Base-by-base conservation (phyloP, 2,329 filamentous ascomycete genomes). In the Ophiocordyceps robertsii region DNA sequence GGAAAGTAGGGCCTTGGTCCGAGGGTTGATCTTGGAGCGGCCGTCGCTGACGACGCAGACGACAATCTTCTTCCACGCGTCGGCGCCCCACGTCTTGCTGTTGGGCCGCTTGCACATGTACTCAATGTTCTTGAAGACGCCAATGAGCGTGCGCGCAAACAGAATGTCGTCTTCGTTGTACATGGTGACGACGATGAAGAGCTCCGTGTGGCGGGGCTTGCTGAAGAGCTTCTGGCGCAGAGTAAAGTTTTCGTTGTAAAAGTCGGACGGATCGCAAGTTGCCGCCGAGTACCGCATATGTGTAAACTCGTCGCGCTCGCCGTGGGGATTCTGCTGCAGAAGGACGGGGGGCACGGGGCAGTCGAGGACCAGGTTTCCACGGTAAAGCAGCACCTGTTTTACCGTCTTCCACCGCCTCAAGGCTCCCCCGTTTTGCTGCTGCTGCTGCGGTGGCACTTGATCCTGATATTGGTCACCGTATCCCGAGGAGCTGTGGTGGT, bases 51-150 rank as follows among this genome's bases (percentile, higher is more conserved):
- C 92, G 37, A 98, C 80, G 61, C 90, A 96, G 11, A 98, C 92
- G 10, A 98, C 92, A 54, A 98, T 96, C 71, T 98, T 98, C 70
- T 98, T 96, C 92, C 92, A 98, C 5, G 90, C 89, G 54, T 95
- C 87, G 61, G 93, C 92, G 51, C 92, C 92, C 92, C 92, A 98
- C 1, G 90, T 96, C 66, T 95, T 94, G 65, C 88, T 95, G 59
- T 84, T 87, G 38, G 82, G 87, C 40, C 90, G 78, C 46, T 84
- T 87, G 64, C 92, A 95, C 85, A 98, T 95, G 69, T 90, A 89
- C 61, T 95, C 90, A 52, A 98, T 86, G 61, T 98, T 98, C 68
- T 98, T 96, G 71, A 96, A 90, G 6, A 98, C 88, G 61, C 92
- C 92, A 40, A 82, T 85, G 86, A 98, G 86, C 5, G 92, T 96